A percentile compares a stretch with the other conserved stretches of the same genome.
Evolutionary conservation across 306 rosid species (phyloP).

Genomic region (Morella rubra): DNA sequence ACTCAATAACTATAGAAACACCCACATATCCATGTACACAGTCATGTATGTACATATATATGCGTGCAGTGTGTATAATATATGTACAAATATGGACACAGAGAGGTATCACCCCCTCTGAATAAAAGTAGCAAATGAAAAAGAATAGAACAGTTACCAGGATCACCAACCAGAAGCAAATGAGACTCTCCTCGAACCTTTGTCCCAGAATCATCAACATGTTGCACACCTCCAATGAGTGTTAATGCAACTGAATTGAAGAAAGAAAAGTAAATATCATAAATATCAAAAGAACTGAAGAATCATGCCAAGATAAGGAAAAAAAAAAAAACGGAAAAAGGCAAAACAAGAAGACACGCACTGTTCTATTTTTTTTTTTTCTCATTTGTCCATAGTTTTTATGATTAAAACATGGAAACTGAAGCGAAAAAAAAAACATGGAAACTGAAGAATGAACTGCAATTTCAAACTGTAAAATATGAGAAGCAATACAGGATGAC

Average conservation of each 20-base stretch:
- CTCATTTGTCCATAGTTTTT: background rate
- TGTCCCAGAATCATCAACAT: constrained; percentile 85
- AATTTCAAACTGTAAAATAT: constrained; percentile 15
- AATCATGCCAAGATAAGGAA: constrained; percentile 11
- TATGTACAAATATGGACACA: background rate
- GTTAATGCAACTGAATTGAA: constrained; percentile 73
- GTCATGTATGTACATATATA: background rate
- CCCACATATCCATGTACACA: background rate
- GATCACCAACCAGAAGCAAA: constrained; percentile 94
- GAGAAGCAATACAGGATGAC: constrained; percentile 15
- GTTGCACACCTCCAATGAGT: constrained; percentile 96
- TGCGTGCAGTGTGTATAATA: too few relatives aligned
- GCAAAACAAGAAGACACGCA: background rate
- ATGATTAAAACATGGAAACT: background rate
- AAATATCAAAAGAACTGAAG: constrained; percentile 1
- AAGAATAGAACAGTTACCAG: constrained; percentile 55
- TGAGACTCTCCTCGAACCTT: constrained; percentile 96
- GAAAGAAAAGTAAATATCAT: constrained; percentile 24
- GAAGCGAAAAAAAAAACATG: background rate
- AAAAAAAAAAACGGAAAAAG: background rate
- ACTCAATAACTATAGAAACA: too few relatives aligned
- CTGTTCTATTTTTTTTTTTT: background rate
- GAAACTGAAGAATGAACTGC: constrained; percentile 10
- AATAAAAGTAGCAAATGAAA: constrained; percentile 24
- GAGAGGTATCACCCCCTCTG: background rate